Base-by-base conservation (phyloP, 768 basidiomycete species). In the Podaxis sp. region DNA sequence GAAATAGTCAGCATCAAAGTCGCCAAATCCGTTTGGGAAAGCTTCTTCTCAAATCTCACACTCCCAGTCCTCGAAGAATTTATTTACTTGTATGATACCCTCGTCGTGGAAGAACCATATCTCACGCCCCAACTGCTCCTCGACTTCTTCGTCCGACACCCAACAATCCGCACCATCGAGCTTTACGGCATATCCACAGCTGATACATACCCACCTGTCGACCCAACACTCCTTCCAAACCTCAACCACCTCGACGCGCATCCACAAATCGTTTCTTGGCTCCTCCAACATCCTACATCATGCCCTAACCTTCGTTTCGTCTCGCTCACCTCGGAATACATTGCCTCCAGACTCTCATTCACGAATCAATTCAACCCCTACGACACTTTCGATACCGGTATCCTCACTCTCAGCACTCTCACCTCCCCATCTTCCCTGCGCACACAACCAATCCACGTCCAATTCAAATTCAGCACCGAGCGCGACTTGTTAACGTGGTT, bases 391-490 rank as follows among this genome's bases (percentile, higher is more conserved):
- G 59, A 60, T 7, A 53, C 13, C 1, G 59, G 51, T 13, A 52
- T 60, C 15, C 22, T 53, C 11, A 17, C 59, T 11, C 15, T 58
- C 24, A 28, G 17, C 15, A 6, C 10, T 13, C 49, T 59, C 15
- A 24, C 20, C 17, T 5, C 33, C 17, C 11, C n/a, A 15, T 13
- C 58, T 4, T 10, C 57, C 1, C 13, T 10, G 0, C 36, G 12
- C 22, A 33, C 58, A 6, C 17, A 22, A 13, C 50, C 51, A 5
- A 20, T 60, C 17, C 20, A 54, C 11, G 13, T 60, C n/a, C 38
- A 60, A 41, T 44, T 60, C n/a, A 52, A 53, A 53, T 53, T 60
- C 28, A 60, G 51, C 51, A 60, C 59, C 3, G 59, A 60, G 44
- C 15, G 3, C 24, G 22, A 2, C 4, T 36, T 60, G 6, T 24